Evolutionary conservation across 2,329 filamentous ascomycete species (phyloP).

Genomic region (Trichophyton schoenleinii): DNA sequence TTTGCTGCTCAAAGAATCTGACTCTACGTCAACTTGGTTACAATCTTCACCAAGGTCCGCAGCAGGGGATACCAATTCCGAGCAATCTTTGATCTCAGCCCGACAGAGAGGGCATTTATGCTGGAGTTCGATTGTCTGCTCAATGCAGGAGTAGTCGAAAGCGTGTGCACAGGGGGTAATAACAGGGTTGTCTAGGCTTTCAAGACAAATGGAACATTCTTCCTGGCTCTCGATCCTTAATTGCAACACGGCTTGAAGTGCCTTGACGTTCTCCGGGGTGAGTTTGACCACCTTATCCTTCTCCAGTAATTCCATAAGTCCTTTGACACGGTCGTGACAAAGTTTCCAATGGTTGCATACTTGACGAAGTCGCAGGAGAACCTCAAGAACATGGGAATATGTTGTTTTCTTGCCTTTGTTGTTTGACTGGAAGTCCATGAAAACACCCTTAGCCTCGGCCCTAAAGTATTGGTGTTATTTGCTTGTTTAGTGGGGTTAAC

Average conservation of each 20-base stretch:
- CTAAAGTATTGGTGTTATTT: conserved; percentile 25
- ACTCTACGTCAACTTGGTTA: conserved; percentile 43
- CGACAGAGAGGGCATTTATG: conserved; percentile 79
- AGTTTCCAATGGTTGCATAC: conserved; percentile 83
- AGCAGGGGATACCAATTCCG: conserved; percentile 54
- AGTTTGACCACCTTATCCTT: conserved; percentile 55
- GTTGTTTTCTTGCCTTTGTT: conserved; percentile 36
- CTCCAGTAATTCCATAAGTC: conserved; percentile 58
- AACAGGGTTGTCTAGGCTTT: conserved; percentile 56
- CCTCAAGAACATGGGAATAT: conserved; percentile 67
- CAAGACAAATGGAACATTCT: conserved; percentile 71
- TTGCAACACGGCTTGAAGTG: conserved; percentile 63
- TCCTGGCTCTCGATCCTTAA: conserved; percentile 69
- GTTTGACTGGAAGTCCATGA: conserved; percentile 47
- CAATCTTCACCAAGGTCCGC: conserved; percentile 42
- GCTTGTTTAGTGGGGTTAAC: conserved; percentile 13
- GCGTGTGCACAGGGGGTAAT: conserved; percentile 77
- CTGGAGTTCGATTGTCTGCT: conserved; percentile 59
- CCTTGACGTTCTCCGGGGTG: conserved; percentile 56
- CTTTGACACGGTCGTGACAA: conserved; percentile 59
- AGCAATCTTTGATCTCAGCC: conserved; percentile 48
- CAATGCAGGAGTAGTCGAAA: conserved; percentile 64
- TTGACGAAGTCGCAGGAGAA: conserved; percentile 70
- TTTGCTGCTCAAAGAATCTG: conserved; percentile 62
- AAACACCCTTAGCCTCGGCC: conserved; percentile 59